Evolutionary conservation across 306 rosid genomes (phyloP).

Genomic region (Cicer chorassanicum): DNA sequence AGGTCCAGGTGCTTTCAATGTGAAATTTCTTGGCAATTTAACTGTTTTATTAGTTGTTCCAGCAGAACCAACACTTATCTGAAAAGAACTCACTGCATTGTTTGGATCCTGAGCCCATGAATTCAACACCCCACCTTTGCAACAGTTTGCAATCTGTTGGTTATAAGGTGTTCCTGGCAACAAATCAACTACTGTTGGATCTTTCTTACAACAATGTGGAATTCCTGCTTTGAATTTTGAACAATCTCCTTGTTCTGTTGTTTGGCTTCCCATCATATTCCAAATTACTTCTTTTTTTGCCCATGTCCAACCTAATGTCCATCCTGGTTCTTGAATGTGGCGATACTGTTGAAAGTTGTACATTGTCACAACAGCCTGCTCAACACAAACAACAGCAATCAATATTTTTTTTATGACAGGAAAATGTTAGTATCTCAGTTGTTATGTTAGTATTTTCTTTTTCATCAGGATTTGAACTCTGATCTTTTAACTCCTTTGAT

Average conservation of each 20-base stretch:
- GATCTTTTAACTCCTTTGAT: too few relatives aligned
- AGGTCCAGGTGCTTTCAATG: constrained; percentile 85
- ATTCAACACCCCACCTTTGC: constrained; percentile 86
- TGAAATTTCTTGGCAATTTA: constrained; percentile 75
- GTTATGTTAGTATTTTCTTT: too few relatives aligned
- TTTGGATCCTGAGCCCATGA: constrained; percentile 85
- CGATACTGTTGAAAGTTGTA: constrained; percentile 95
- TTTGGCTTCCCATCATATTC: constrained; percentile 89
- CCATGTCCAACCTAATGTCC: constrained; percentile 97
- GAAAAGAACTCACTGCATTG: constrained; percentile 83
- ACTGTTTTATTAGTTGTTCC: constrained; percentile 93
- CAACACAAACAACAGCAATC: constrained; percentile 39
- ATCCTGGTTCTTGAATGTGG: constrained; percentile 89
- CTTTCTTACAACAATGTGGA: constrained; percentile 93
- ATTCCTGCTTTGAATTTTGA: constrained; percentile 72
- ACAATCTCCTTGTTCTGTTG: constrained; percentile 97
- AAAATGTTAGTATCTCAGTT: too few relatives aligned
- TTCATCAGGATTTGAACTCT: too few relatives aligned
- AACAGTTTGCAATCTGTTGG: constrained; percentile 93
- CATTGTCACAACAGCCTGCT: constrained; percentile 91
- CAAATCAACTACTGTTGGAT: constrained; percentile 86
- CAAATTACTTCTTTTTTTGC: constrained; percentile 95
- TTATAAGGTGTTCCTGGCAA: constrained; percentile 95
- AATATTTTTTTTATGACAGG: background rate
- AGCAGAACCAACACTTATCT: constrained; percentile 90